Conservation (phyloP, 495 filamentous ascomycete genomes). For the Trichocladium antarcticum region DNA sequence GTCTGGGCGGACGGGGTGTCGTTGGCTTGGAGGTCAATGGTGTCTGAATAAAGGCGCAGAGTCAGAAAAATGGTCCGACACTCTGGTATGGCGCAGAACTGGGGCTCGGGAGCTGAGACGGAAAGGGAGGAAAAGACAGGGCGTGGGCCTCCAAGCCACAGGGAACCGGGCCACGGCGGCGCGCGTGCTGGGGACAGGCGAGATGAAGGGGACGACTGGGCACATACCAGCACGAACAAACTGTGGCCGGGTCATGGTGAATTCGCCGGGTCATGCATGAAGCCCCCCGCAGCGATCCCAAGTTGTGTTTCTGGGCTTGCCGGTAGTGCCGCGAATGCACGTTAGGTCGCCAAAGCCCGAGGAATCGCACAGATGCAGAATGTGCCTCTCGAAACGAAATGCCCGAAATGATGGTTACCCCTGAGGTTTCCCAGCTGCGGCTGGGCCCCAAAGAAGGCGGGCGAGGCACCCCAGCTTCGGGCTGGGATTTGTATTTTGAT, state of each 20-base stretch:
- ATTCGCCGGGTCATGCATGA: conserved; percentile 12
- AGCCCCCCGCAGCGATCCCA: conserved; percentile 11
- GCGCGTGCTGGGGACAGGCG: conserved; percentile 13
- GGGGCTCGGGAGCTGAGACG: conserved; percentile 9
- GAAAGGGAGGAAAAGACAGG: conserved; percentile 2
- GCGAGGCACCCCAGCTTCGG: conserved; percentile 2
- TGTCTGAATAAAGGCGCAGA: conserved; percentile 48
- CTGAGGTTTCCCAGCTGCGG: conserved; percentile 15
- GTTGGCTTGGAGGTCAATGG: conserved; percentile 85
- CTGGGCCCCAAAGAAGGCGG: conserved; percentile 1
- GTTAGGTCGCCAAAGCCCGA: background rate
- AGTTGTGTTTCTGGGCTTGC: conserved; percentile 1
- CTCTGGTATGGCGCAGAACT: conserved; percentile 2
- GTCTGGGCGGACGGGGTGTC: conserved; percentile 73
- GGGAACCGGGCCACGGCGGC: conserved; percentile 17
- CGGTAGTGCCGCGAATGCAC: background rate
- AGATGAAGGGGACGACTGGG: conserved; percentile 14
- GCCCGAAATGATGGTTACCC: conserved; percentile 2
- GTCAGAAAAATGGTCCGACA: conserved; percentile 13
- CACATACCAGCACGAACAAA: conserved; percentile 67
- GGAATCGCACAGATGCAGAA: conserved; percentile 1
- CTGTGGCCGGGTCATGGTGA: conserved; percentile 60
- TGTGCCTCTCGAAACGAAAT: conserved; percentile 1
- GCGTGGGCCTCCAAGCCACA: conserved; percentile 16
- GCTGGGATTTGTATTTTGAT: background rate